Base-by-base conservation (phyloP, 2,329 filamentous ascomycete species). In the Ceratocystis diversiconidia region DNA sequence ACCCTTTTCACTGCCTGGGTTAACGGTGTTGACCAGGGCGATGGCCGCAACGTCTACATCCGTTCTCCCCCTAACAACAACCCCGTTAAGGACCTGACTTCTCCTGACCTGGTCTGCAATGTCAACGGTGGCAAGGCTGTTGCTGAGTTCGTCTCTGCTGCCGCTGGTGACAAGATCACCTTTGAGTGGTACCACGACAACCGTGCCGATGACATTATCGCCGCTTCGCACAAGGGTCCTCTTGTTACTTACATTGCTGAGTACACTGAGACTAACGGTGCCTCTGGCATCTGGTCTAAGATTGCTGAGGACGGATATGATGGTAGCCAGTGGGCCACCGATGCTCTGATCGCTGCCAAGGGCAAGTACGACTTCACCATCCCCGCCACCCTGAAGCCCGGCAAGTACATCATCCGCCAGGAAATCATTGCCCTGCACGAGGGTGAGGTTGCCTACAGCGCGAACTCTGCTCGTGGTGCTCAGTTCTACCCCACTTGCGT, bases 381-480 rank as follows among this genome's bases (percentile, higher is more conserved):
- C 55, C 80, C 80, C 62, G 70, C 73, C 59, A 68, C 68, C 66
- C 75, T 82, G 57, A 76, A 75, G 32, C 72, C 77, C 28, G 80
- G 80, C 66, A 79, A 81, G 74, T 82, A 82, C 71, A 75, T 82
- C 65, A 71, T 82, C 69, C 79, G 80, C 64, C 78, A 82, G 71
- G 80, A 82, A 72, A 81, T 81, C 71, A 81, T 82, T 66, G 80
- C 75, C 62, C 78, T 77, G 61, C 80, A 82, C 74, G 76, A 77
- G 69, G 76, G 78, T 44, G 72, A 73, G 1, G 71, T 74, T 30
- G 69, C 68, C 44, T 75, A 79, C 67, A 69, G 71, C 3, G 74
- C 73, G 0, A 71, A 72, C 64, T 36, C 69, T 10, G 75, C 75
- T 65, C 75, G 77, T 67, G 77, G 77, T 43, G 76, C 77, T 0